Base-by-base conservation (phyloP, 1,139 yeast species). In the Yamadazyma oceani region DNA sequence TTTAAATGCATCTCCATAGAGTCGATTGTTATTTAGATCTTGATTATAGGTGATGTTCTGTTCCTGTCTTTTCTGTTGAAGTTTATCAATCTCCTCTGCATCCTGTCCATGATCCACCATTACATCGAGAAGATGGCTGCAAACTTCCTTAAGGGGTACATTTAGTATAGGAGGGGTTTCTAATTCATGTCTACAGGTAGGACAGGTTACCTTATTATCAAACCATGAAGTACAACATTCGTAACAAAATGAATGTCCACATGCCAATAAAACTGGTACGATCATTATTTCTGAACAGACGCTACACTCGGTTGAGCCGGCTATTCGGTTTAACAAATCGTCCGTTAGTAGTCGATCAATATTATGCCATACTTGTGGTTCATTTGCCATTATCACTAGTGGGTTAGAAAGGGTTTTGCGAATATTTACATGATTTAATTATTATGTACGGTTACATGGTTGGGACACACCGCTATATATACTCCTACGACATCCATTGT, bases 161-260 rank as follows among this genome's bases (percentile, higher is more conserved):
- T 77, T 75, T 29, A 73, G 50, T 13, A 62, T 60, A 1, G 85
- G 85, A 14, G 64, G 60, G 7, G 58, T 54, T 14, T 51, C 61
- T 26, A 78, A 55, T 4, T 58, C 64, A 22, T 62, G 62, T 7
- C 85, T 64, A 51, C 85, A 80, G 1, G 74, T 60, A 7, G 85
- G 85, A 50, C 85, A 80, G 32, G 76, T 66, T 38, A 62, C 57
- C 40, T 67, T 68, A 39, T 63, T 69, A 17, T 61, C 61, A 42
- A 79, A 66, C 85, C 85, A 79, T 14, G 66, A 60, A 17, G 58
- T 53, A 19, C 78, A 57, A 46, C 85, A 80, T 40, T 63, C 67
- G 47, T 69, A 70, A 51, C 76, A 70, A 44, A 68, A 68, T 3
- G 72, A 60, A 45, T 70, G 76, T 14, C 76, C 77, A 50, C 77